A percentile compares a stretch with the other conserved stretches of the same genome.
Conservation (phyloP, 805 yeast species). For the Metschnikowia arizonensis region DNA sequence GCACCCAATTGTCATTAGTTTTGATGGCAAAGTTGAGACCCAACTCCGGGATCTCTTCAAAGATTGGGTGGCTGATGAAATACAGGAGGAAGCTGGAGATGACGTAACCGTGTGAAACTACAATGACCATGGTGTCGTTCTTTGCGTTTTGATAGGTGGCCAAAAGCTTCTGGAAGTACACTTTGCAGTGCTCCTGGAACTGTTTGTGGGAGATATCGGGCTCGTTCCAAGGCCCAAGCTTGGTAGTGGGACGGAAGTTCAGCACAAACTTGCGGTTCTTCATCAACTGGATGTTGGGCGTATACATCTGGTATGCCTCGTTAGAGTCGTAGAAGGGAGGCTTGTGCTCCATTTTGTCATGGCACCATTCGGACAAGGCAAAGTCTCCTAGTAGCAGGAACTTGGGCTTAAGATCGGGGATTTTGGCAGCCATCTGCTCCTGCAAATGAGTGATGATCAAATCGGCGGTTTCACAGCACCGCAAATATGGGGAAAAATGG, state of each 20-base stretch:
- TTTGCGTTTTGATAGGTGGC: conserved; percentile 37
- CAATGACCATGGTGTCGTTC: conserved; percentile 34
- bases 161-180: conserved; percentile 37
- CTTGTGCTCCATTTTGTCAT: conserved; percentile 39
- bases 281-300: conserved; percentile 37
- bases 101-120: conserved; percentile 41
- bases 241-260: conserved; percentile 41
- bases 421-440: conserved; percentile 18
- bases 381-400: conserved; percentile 42
- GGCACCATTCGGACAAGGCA: conserved; percentile 45
- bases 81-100: conserved; percentile 37
- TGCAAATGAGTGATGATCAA: conserved; percentile 30
- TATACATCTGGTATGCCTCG: conserved; percentile 44
- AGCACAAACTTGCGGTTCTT: conserved; percentile 31
- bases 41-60: conserved; percentile 43
- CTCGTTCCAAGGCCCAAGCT: conserved; percentile 42
- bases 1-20: conserved; percentile 27
- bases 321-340: conserved; percentile 42
- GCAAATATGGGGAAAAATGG: conserved; percentile 41
- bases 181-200: conserved; percentile 36
- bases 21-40: conserved; percentile 31
- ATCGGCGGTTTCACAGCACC: conserved; percentile 45
- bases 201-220: conserved; percentile 37
- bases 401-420: conserved; percentile 29
- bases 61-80: conserved; percentile 42